Evolutionary conservation across 306 rosid genomes (phyloP).

Genomic region (Vicia sativa): DNA sequence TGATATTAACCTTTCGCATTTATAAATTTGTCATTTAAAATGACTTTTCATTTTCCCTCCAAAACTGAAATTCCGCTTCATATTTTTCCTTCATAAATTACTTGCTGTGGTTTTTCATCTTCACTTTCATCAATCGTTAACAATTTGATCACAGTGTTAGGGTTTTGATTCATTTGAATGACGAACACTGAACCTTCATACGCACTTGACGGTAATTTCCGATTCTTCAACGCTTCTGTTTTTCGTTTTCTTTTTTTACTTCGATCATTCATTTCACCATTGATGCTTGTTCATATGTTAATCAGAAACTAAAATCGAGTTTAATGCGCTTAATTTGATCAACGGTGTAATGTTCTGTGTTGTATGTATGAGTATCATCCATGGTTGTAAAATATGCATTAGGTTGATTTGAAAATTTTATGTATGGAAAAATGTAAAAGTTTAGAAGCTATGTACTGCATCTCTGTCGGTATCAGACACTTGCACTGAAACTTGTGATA

Average conservation of each 20-base stretch:
- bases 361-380: background rate
- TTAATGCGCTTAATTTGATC: background rate
- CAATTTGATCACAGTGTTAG: no score
- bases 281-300: background rate
- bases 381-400: background rate
- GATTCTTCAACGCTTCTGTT: background rate
- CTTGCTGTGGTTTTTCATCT: conserved; percentile 3
- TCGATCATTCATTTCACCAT: no score
- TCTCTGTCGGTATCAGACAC: no score
- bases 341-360: no score
- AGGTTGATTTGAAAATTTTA: conserved; percentile 15
- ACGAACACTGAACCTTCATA: conserved; percentile 40
- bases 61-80: conserved; percentile 18
- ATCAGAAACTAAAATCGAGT: conserved; percentile 8
- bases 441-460: background rate
- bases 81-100: conserved; percentile 10
- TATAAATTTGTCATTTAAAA: accelerated
- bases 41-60: conserved; percentile 42
- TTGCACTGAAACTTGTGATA: no score
- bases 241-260: background rate
- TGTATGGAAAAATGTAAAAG: conserved; percentile 3
- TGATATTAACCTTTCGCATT: accelerated
- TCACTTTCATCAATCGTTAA: conserved; percentile 11
- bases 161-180: conserved; percentile 39
- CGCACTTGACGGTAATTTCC: conserved; percentile 36